Conservation (phyloP, 2,329 filamentous ascomycete species). For the Xylariaceae sp. region DNA sequence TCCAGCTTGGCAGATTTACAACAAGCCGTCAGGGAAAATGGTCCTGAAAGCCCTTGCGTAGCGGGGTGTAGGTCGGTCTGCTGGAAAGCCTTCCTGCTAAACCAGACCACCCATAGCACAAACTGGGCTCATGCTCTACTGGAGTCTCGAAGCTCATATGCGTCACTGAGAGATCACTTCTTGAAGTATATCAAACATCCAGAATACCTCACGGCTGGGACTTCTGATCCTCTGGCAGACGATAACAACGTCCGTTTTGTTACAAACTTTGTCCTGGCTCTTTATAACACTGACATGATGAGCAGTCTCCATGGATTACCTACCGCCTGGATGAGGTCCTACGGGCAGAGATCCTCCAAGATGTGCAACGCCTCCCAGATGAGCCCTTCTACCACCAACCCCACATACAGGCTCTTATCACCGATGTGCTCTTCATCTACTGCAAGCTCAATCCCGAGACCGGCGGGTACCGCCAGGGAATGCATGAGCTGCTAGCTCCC, state of each 20-base stretch:
- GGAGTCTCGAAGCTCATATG: slow-evolving; percentile 71
- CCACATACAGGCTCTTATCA: slow-evolving; percentile 71
- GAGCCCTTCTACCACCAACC: slow-evolving; percentile 84
- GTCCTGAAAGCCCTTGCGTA: slow-evolving; percentile 59
- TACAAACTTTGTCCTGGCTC: too few species aligned
- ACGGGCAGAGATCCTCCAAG: slow-evolving; percentile 85
- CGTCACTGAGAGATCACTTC: slow-evolving; percentile 67
- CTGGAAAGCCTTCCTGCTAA: slow-evolving; percentile 91
- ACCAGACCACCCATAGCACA: slow-evolving; percentile 59
- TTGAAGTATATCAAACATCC: slow-evolving; percentile 80
- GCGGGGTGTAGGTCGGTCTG: slow-evolving; percentile 79
- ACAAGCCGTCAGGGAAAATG: slow-evolving; percentile 59
- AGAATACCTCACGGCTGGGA: slow-evolving; percentile 67
- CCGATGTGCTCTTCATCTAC: slow-evolving; percentile 90
- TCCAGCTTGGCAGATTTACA: slow-evolving; percentile 58
- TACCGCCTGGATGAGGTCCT: slow-evolving; percentile 79
- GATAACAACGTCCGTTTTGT: slow-evolving; percentile 52
- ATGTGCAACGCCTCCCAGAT: slow-evolving; percentile 90
- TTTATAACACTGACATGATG: slow-evolving; percentile 17
- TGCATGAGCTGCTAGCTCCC: slow-evolving; percentile 93
- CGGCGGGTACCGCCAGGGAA: slow-evolving; percentile 92
- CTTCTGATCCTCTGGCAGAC: slow-evolving; percentile 80
- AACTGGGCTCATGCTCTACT: slow-evolving; percentile 66
- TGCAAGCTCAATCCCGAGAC: slow-evolving; percentile 85
- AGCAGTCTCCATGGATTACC: slow-evolving; percentile 92